Evolutionary conservation across 768 basidiomycete genomes (phyloP).

Genomic region (Pleurotus giganteus): DNA sequence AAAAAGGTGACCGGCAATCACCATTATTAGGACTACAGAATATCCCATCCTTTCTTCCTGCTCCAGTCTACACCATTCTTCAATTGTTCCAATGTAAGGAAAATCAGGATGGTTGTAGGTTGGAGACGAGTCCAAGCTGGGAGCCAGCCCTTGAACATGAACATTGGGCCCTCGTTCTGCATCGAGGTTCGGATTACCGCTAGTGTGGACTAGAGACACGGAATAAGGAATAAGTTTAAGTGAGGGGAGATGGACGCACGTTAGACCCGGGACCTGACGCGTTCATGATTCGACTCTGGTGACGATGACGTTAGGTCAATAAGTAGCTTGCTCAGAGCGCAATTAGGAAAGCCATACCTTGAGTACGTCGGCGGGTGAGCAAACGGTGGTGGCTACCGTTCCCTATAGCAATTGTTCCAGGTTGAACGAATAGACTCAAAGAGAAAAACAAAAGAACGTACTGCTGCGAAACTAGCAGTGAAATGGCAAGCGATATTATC

Average conservation of each 20-base stretch:
- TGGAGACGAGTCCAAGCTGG: constrained; percentile 85
- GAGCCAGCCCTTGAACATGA: constrained; percentile 93
- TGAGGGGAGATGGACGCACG: constrained; percentile 36
- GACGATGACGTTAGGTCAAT: background rate
- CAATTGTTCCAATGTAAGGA: constrained; percentile 79
- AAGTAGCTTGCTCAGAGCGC: background rate
- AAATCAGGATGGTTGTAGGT: constrained; percentile 86
- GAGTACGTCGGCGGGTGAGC: constrained; percentile 85
- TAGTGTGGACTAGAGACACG: constrained; percentile 55
- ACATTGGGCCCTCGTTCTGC: constrained; percentile 75
- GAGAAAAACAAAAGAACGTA: no score
- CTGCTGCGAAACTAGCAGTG: no score
- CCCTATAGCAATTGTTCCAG: constrained; percentile 42
- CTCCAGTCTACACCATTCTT: constrained; percentile 69
- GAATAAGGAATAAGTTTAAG: background rate
- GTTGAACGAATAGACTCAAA: no score
- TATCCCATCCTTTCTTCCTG: constrained; percentile 34
- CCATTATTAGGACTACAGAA: background rate
- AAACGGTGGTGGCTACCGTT: constrained; percentile 86
- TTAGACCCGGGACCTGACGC: constrained; percentile 79
- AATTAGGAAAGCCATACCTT: constrained; percentile 43
- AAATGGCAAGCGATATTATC: no score
- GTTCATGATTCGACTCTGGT: constrained; percentile 82
- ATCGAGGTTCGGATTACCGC: constrained; percentile 67
- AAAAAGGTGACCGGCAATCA: no score